Percentiles rank a stretch among this genome's conserved stretches.
phyloP scores from a whole-genome alignment of 2,329 filamentous ascomycete species.

The Dissoconium aciculare region DNA sequence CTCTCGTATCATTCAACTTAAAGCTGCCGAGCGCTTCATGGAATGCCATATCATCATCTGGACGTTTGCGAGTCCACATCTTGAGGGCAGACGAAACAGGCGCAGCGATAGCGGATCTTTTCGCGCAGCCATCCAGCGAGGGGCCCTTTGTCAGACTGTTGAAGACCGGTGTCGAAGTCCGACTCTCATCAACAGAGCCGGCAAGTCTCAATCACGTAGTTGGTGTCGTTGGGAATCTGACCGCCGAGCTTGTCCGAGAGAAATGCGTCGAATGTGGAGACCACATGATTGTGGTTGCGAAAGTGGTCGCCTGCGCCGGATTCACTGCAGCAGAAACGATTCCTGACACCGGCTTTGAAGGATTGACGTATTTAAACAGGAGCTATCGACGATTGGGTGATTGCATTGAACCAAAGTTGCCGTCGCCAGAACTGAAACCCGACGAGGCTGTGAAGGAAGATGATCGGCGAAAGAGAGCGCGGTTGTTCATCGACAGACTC shows the following conservation, averaged over 20 bases:
- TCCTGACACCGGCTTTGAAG: neutral
- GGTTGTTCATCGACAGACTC: slow-evolving; percentile 3
- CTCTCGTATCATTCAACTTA: slow-evolving; percentile 49
- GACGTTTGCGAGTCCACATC: slow-evolving; percentile 38
- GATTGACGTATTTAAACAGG: slow-evolving; percentile 12
- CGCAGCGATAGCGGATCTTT: slow-evolving; percentile 21
- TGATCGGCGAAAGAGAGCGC: neutral
- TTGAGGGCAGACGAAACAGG: slow-evolving; percentile 23
- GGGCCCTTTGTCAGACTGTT: slow-evolving; percentile 13
- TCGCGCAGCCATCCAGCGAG: slow-evolving; percentile 17
- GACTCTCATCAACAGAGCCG: neutral
- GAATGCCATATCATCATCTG: slow-evolving; percentile 31
- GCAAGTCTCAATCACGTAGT: slow-evolving; percentile 3
- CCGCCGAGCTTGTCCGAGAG: slow-evolving; percentile 24
- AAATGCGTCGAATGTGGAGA: slow-evolving; percentile 30
- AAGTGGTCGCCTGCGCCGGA: slow-evolving; percentile 18
- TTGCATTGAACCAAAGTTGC: slow-evolving; percentile 4
- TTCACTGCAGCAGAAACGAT: neutral
- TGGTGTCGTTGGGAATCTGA: slow-evolving; percentile 19
- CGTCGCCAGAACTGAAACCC: slow-evolving; percentile 3
- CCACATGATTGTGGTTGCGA: slow-evolving; percentile 34
- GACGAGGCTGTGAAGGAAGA: neutral
- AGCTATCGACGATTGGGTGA: slow-evolving; percentile 10
- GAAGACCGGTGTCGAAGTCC: slow-evolving; percentile 1
- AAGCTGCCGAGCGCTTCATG: slow-evolving; percentile 41